Conservation (phyloP, 306 rosid species). For the Ammopiptanthus mongolicus region DNA sequence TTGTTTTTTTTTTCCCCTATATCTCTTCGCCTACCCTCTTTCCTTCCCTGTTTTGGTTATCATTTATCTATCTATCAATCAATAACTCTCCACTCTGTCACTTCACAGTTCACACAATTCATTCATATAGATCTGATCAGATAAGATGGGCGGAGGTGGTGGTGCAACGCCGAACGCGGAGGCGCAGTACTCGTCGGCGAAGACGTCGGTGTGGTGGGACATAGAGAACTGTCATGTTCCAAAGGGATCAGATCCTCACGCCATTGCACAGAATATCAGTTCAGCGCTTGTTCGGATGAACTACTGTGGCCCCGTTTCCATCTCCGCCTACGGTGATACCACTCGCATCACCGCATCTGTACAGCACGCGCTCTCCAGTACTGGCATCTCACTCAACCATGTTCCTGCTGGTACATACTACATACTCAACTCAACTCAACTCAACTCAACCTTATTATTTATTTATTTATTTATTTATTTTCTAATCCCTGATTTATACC, state of each 20-base stretch:
- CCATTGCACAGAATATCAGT: conserved; percentile 83
- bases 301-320: conserved; percentile 77
- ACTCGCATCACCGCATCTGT: conserved; percentile 54
- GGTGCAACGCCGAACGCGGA: conserved; percentile 42
- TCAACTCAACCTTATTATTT: neutral
- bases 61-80: too few species aligned
- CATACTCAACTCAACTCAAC: too few species aligned
- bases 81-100: too few species aligned
- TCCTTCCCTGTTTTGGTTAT: too few species aligned
- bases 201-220: conserved; percentile 94
- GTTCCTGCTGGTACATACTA: conserved; percentile 63
- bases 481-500: neutral
- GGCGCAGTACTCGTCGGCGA: conserved; percentile 61
- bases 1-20: too few species aligned
- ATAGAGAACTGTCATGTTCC: conserved; percentile 93
- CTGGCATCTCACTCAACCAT: conserved; percentile 84
- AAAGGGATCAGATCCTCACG: conserved; percentile 55
- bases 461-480: neutral
- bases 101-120: too few species aligned
- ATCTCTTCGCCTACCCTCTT: too few species aligned
- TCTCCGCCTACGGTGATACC: conserved; percentile 88
- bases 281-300: conserved; percentile 70
- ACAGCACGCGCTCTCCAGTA: conserved; percentile 83
- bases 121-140: too few species aligned
- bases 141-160: conserved; percentile 32